Evolutionary conservation across 306 rosid genomes (phyloP).

Genomic region (Luffa aegyptiaca): DNA sequence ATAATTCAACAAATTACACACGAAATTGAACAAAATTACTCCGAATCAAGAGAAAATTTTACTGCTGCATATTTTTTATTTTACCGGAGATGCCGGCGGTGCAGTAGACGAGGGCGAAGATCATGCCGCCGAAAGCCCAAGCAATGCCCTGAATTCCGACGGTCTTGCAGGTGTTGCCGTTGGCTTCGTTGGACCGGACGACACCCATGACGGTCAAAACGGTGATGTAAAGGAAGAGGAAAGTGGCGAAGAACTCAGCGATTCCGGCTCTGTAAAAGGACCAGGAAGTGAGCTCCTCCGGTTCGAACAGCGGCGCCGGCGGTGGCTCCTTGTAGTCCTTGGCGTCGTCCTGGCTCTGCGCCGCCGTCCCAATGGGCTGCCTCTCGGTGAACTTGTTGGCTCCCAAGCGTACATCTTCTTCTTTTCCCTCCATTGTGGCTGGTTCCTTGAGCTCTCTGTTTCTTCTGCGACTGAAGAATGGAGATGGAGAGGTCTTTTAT

Average conservation of each 20-base stretch:
- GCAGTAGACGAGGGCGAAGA: slow-evolving; percentile 89
- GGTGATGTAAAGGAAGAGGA: slow-evolving; percentile 44
- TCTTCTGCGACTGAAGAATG: neutral
- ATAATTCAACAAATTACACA: too few relatives aligned
- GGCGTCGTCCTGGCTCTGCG: slow-evolving; percentile 54
- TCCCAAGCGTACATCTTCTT: slow-evolving; percentile 71
- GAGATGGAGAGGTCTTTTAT: neutral
- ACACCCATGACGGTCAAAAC: slow-evolving; percentile 52
- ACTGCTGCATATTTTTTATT: too few relatives aligned
- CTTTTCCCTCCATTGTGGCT: slow-evolving; percentile 59
- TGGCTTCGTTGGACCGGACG: neutral
- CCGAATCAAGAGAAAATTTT: too few relatives aligned
- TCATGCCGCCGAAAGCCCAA: slow-evolving; percentile 96
- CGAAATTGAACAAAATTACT: too few relatives aligned
- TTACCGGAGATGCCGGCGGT: slow-evolving; percentile 88
- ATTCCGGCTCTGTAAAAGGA: slow-evolving; percentile 49
- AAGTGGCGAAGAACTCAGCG: slow-evolving; percentile 52
- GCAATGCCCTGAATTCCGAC: slow-evolving; percentile 67
- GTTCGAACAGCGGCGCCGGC: slow-evolving; percentile 62
- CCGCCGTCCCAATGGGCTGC: slow-evolving; percentile 59
- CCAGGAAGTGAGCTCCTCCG: slow-evolving; percentile 77
- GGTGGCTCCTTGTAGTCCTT: slow-evolving; percentile 78
- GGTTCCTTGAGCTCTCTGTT: neutral
- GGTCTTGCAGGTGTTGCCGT: slow-evolving; percentile 21
- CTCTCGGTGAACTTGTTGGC: slow-evolving; percentile 86